Evolutionary conservation across 2,329 filamentous ascomycete genomes (phyloP).

Genomic region (Ophiostoma quercus): DNA sequence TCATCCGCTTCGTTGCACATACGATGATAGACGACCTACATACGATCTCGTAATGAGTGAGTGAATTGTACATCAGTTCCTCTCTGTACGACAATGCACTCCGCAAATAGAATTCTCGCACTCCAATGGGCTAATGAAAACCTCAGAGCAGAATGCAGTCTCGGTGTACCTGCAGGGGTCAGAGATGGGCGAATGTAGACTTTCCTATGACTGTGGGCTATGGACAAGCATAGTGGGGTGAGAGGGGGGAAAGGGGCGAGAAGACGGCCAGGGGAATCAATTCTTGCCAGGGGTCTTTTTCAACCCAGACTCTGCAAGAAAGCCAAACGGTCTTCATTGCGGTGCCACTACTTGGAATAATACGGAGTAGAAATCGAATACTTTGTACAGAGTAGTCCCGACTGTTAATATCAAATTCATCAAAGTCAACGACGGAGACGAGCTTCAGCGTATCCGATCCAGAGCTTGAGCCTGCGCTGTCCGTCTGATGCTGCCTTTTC

Average conservation of each 20-base stretch:
- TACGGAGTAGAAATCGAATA: background rate
- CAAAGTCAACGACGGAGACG: background rate
- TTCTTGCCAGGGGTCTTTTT: background rate
- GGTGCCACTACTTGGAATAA: background rate
- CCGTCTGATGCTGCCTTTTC: no score
- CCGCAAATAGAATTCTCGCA: background rate
- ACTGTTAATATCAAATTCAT: no score
- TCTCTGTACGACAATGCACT: background rate
- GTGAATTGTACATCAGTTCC: background rate
- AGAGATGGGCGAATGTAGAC: background rate
- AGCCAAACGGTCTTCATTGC: background rate
- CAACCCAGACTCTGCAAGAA: background rate
- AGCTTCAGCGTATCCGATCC: background rate
- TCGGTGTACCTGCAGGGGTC: background rate
- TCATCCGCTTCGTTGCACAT: background rate
- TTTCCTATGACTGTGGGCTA: constrained; percentile 1
- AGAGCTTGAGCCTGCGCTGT: background rate
- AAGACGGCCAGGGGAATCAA: background rate
- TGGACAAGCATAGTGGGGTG: constrained; percentile 15
- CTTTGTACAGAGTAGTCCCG: no score
- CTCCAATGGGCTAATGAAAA: background rate
- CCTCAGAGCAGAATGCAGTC: background rate
- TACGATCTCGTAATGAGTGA: background rate
- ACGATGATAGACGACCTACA: background rate
- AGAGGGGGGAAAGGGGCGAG: constrained; percentile 7